phyloP scores from a whole-genome alignment of 495 filamentous ascomycete species.

The Aspergillus sclerotiicarbonarius region DNA sequence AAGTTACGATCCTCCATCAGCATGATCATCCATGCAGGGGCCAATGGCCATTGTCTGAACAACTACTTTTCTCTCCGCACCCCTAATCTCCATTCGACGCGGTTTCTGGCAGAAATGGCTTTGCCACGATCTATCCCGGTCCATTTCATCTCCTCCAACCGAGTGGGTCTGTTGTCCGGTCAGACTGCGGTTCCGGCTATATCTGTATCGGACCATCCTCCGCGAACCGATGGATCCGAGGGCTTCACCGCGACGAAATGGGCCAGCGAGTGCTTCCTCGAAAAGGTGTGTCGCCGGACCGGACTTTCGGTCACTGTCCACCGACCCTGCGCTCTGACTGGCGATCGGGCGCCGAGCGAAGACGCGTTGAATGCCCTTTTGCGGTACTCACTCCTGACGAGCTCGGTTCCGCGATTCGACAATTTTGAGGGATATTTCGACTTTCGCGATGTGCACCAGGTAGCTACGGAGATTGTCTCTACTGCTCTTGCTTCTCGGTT shows the following conservation, averaged over 20 bases:
- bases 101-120: background rate
- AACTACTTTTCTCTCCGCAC: background rate
- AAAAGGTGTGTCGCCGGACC: background rate
- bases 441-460: no score
- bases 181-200: background rate
- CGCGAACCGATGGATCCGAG: background rate
- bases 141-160: constrained; percentile 2
- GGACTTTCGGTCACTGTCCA: background rate
- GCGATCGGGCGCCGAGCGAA: background rate
- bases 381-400: no score
- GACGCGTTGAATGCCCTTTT: no score
- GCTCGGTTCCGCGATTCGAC: no score
- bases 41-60: background rate
- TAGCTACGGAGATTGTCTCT: no score
- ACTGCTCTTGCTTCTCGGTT: no score
- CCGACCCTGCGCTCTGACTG: background rate
- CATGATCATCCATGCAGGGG: constrained; percentile 3
- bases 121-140: background rate
- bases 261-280: constrained; percentile 8
- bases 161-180: background rate
- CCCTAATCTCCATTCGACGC: background rate
- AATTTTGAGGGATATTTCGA: no score
- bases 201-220: background rate
- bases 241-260: constrained; percentile 6
- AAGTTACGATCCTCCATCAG: no score